phyloP scores from a whole-genome alignment of 257 asterid genomes.

The Ocimum tenuiflorum region DNA sequence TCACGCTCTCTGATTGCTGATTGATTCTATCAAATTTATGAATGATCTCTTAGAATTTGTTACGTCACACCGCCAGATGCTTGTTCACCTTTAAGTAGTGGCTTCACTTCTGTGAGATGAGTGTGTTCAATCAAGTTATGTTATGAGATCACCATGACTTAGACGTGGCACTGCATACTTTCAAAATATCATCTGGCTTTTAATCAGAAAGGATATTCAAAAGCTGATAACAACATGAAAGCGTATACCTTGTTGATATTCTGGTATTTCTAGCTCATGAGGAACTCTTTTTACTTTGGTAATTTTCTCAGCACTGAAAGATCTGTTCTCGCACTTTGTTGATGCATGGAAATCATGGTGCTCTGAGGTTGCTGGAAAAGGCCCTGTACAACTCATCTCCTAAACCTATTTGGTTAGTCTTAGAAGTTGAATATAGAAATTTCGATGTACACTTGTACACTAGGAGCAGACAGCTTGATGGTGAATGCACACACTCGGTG shows the following conservation, averaged over 20 bases:
- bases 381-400: slow-evolving; percentile 44
- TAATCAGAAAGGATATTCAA: not conserved
- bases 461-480: slow-evolving; percentile 23
- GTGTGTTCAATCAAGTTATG: not conserved
- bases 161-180: not conserved
- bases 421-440: slow-evolving; percentile 9
- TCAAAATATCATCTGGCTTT: not conserved
- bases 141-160: not conserved
- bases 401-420: slow-evolving; percentile 15
- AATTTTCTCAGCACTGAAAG: slow-evolving; percentile 62
- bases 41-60: not conserved
- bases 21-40: not conserved
- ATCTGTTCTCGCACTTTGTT: slow-evolving; percentile 76
- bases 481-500: slow-evolving; percentile 39
- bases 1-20: not conserved
- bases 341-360: slow-evolving; percentile 97
- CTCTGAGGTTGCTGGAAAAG: slow-evolving; percentile 79
- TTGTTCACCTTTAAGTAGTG: not conserved
- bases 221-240: no score
- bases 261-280: not conserved
- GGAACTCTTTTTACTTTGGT: slow-evolving; percentile 19
- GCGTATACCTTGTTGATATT: not conserved
- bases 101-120: not conserved
- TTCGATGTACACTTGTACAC: slow-evolving; percentile 9
- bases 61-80: not conserved